phyloP scores from a whole-genome alignment of 352 stramenopile species.

The Phytophthora sp. region DNA sequence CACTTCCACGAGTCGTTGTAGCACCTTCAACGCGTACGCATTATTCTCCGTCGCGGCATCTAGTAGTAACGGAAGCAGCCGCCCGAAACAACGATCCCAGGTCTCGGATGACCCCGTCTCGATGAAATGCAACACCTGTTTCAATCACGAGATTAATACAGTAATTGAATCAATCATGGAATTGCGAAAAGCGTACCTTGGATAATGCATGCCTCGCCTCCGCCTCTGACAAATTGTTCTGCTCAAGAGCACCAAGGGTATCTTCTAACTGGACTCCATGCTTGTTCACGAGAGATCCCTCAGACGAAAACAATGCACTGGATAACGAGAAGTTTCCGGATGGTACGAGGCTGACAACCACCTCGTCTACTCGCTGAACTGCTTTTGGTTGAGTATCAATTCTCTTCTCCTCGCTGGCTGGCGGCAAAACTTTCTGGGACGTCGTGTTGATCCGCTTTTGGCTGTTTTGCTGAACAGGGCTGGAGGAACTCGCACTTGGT shows the following conservation, averaged over 20 bases:
- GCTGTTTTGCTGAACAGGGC: slow-evolving; percentile 40
- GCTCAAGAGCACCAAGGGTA: slow-evolving; percentile 43
- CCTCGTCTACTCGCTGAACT: slow-evolving; percentile 1
- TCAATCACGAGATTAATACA: slow-evolving; percentile 7
- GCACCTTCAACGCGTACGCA: slow-evolving; percentile 57
- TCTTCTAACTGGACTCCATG: slow-evolving; percentile 43
- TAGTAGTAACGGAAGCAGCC: slow-evolving; percentile 49
- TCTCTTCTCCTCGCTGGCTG: slow-evolving; percentile 1
- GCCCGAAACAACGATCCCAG: slow-evolving; percentile 52
- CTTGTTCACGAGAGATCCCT: slow-evolving; percentile 13
- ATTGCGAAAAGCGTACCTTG: slow-evolving; percentile 43
- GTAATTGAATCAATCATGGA: background rate
- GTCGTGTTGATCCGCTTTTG: slow-evolving; percentile 57
- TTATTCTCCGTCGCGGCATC: slow-evolving; percentile 56
- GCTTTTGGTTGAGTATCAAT: background rate
- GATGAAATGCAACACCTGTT: slow-evolving; percentile 44
- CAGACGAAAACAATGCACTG: slow-evolving; percentile 11
- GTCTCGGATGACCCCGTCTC: slow-evolving; percentile 33
- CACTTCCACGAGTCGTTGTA: slow-evolving; percentile 50
- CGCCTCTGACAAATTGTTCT: slow-evolving; percentile 56
- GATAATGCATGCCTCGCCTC: slow-evolving; percentile 50
- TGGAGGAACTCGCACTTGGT: slow-evolving; percentile 46
- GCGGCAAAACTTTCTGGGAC: background rate
- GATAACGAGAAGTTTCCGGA: slow-evolving; percentile 8
- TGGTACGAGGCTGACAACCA: background rate